Evolutionary conservation across 768 basidiomycete genomes (phyloP).

Genomic region (Crepidotus variabilis): DNA sequence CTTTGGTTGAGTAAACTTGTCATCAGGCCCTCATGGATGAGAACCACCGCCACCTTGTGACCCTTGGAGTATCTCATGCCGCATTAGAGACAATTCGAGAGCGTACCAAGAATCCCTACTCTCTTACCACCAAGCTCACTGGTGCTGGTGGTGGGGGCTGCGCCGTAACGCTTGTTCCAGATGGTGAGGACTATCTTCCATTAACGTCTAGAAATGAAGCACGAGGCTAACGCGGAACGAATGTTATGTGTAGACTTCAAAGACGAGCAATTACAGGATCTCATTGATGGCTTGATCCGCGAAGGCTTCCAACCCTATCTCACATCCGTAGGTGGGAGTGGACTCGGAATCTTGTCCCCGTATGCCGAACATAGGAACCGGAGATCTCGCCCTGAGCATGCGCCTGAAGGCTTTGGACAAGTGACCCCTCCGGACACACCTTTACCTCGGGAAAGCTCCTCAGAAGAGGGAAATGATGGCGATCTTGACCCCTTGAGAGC

Average conservation of each 20-base stretch:
- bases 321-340: conserved; percentile 91
- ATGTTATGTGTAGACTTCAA: conserved; percentile 58
- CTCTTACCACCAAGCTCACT: conserved; percentile 88
- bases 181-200: conserved; percentile 52
- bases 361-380: conserved; percentile 40
- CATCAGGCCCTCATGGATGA: conserved; percentile 75
- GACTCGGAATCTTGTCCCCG: conserved; percentile 80
- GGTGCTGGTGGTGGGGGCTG: conserved; percentile 99
- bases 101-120: conserved; percentile 66
- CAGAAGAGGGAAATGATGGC: conserved; percentile 15
- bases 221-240: conserved; percentile 20
- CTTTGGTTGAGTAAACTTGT: conserved; percentile 13
- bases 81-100: conserved; percentile 76
- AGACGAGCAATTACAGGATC: conserved; percentile 48
- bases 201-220: conserved; percentile 3
- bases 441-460: conserved; percentile 22
- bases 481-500: conserved; percentile 31
- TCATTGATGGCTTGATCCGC: conserved; percentile 56
- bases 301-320: conserved; percentile 80
- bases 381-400: conserved; percentile 20
- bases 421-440: conserved; percentile 52
- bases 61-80: conserved; percentile 90
- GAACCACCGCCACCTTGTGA: conserved; percentile 83
- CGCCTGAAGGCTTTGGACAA: conserved; percentile 27
- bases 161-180: conserved; percentile 91